These are phyloP conservation scores for Atkinsonella hypoxylon DNA, from an alignment of 2,329 filamentous ascomycete genomes.

Conservation along the genomic window DNA sequence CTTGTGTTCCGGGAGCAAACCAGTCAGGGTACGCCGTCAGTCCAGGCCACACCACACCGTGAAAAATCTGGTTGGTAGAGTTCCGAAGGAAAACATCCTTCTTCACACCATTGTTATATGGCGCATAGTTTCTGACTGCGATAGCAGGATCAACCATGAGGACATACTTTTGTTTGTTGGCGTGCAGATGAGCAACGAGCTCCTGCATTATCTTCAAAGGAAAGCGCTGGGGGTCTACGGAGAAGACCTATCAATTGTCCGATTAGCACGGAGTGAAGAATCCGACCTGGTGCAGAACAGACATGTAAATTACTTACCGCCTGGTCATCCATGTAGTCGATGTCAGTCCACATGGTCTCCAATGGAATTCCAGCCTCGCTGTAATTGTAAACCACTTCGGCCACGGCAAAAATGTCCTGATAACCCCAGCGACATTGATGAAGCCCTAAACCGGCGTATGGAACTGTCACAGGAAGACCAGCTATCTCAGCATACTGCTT, in stretches of 20 bases:
- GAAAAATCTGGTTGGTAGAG: conserved; percentile 40
- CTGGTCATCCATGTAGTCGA: conserved; percentile 25
- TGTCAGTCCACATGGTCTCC: conserved; percentile 38
- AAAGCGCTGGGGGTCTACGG: conserved; percentile 51
- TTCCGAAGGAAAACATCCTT: conserved; percentile 35
- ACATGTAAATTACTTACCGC: conserved; percentile 6
- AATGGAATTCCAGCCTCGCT: conserved; percentile 52
- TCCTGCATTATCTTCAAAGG: conserved; percentile 50
- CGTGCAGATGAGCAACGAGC: conserved; percentile 54
- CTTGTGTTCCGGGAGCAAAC: conserved; percentile 51
- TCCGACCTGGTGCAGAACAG: no score
- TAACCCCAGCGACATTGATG: conserved; percentile 57
- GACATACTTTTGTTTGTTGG: conserved; percentile 56
- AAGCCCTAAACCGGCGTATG: conserved; percentile 51
- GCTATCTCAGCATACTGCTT: conserved; percentile 47
- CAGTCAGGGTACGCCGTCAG: conserved; percentile 62
- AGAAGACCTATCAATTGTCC: conserved; percentile 33
- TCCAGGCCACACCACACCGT: conserved; percentile 70
- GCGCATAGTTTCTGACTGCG: conserved; percentile 42
- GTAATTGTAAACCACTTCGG: conserved; percentile 57
- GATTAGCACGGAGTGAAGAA: not conserved
- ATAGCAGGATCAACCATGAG: conserved; percentile 67
- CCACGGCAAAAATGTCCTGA: conserved; percentile 50
- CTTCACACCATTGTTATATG: conserved; percentile 28
- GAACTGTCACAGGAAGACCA: conserved; percentile 47